A percentile compares a stretch with the other conserved stretches of the same genome.
Evolutionary conservation across 805 yeast species (phyloP).

Genomic region (Lachancea cidri): DNA sequence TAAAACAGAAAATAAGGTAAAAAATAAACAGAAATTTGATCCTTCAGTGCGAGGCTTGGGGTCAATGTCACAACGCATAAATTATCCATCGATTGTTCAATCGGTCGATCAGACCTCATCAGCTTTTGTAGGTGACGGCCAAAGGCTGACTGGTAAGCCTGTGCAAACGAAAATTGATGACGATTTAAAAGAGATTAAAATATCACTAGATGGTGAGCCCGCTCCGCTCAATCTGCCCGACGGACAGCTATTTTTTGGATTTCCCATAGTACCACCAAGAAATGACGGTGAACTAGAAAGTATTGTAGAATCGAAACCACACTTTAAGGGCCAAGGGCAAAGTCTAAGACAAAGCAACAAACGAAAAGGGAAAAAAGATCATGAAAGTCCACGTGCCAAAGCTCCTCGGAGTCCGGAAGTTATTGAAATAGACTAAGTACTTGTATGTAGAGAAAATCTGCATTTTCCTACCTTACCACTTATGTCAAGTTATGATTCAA

Average conservation of each 20-base stretch:
- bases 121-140: slow-evolving; percentile 57
- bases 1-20: slow-evolving; percentile 29
- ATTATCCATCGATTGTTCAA: slow-evolving; percentile 55
- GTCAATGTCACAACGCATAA: slow-evolving; percentile 63
- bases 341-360: slow-evolving; percentile 66
- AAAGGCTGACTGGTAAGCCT: slow-evolving; percentile 62
- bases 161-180: slow-evolving; percentile 19
- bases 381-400: slow-evolving; percentile 55
- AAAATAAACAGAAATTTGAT: slow-evolving; percentile 29
- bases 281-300: slow-evolving; percentile 33
- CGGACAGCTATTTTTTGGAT: slow-evolving; percentile 91
- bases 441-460: neutral
- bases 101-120: slow-evolving; percentile 32
- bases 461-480: too few species aligned
- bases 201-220: slow-evolving; percentile 58
- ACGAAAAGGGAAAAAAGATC: slow-evolving; percentile 54
- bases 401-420: slow-evolving; percentile 65
- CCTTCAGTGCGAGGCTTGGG: slow-evolving; percentile 44
- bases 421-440: slow-evolving; percentile 64
- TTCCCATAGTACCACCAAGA: slow-evolving; percentile 54
- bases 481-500: neutral
- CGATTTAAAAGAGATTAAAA: slow-evolving; percentile 34
- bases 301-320: slow-evolving; percentile 13
- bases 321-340: slow-evolving; percentile 68
- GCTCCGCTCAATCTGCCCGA: slow-evolving; percentile 70